phyloP scores from a whole-genome alignment of 768 basidiomycete genomes.

The Russula abietina region DNA sequence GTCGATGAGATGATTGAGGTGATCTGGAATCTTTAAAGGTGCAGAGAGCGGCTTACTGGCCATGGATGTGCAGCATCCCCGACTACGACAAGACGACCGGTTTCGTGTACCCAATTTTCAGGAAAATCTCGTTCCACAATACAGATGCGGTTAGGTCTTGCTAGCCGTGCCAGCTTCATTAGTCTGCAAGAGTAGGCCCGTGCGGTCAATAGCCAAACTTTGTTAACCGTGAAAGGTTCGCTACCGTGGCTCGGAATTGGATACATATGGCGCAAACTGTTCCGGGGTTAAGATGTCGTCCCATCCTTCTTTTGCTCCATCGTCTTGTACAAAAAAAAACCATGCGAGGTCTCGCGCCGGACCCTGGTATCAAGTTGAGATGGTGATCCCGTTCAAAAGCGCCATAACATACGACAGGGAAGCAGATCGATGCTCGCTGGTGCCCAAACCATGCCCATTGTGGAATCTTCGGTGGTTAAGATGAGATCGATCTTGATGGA shows the following conservation, averaged over 20 bases:
- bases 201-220: neutral
- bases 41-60: constrained; percentile 27
- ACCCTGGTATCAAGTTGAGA: neutral
- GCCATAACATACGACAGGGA: constrained; percentile 16
- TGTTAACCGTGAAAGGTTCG: neutral
- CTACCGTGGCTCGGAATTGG: constrained; percentile 22
- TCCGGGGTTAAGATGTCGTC: constrained; percentile 18
- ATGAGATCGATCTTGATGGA: neutral
- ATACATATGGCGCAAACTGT: constrained; percentile 13
- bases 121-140: constrained; percentile 26
- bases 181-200: constrained; percentile 15
- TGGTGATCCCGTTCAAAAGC: neutral
- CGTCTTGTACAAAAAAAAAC: constrained; percentile 27
- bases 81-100: constrained; percentile 30
- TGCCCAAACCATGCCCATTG: constrained; percentile 25
- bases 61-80: constrained; percentile 38
- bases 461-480: constrained; percentile 6
- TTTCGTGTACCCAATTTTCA: constrained; percentile 34
- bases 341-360: constrained; percentile 25
- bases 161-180: constrained; percentile 22
- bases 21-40: too few species aligned
- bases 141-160: constrained; percentile 24
- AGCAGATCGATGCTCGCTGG: constrained; percentile 23
- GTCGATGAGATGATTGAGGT: neutral
- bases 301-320: constrained; percentile 19